phyloP scores from a whole-genome alignment of 805 yeast species.

The Limtongia smithiae region DNA sequence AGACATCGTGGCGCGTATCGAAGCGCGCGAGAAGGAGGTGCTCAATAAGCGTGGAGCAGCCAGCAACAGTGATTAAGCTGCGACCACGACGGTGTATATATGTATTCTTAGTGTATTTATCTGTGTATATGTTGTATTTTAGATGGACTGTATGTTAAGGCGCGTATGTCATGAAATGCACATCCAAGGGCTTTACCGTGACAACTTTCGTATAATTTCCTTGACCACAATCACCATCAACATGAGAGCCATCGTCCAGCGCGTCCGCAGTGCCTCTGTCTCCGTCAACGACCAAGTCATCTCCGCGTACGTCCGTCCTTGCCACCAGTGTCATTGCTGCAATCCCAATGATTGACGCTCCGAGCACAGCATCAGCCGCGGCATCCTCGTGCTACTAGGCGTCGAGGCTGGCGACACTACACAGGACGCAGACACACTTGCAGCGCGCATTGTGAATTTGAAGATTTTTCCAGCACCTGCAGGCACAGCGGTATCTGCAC shows the following conservation, averaged over 20 bases:
- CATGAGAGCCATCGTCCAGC: slow-evolving; percentile 89
- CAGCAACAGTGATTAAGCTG: too few species aligned
- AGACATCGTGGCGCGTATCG: too few species aligned
- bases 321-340: neutral
- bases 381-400: slow-evolving; percentile 80
- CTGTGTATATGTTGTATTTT: too few species aligned
- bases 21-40: too few species aligned
- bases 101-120: too few species aligned
- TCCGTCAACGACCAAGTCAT: slow-evolving; percentile 68
- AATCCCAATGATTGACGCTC: neutral
- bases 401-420: slow-evolving; percentile 71
- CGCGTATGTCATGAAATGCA: too few species aligned
- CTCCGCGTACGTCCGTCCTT: slow-evolving; percentile 49
- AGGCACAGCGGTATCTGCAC: slow-evolving; percentile 38
- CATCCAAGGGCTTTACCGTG: too few species aligned
- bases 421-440: slow-evolving; percentile 66
- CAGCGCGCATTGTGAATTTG: slow-evolving; percentile 61
- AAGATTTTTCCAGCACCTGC: slow-evolving; percentile 60
- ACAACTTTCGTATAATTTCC: too few species aligned
- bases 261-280: slow-evolving; percentile 85
- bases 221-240: neutral
- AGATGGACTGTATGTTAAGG: too few species aligned
- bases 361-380: slow-evolving; percentile 50
- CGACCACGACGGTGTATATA: too few species aligned
- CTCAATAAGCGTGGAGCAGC: too few species aligned